phyloP scores from a whole-genome alignment of 2,329 filamentous ascomycete genomes.

The Biscogniauxia mediterranea region DNA sequence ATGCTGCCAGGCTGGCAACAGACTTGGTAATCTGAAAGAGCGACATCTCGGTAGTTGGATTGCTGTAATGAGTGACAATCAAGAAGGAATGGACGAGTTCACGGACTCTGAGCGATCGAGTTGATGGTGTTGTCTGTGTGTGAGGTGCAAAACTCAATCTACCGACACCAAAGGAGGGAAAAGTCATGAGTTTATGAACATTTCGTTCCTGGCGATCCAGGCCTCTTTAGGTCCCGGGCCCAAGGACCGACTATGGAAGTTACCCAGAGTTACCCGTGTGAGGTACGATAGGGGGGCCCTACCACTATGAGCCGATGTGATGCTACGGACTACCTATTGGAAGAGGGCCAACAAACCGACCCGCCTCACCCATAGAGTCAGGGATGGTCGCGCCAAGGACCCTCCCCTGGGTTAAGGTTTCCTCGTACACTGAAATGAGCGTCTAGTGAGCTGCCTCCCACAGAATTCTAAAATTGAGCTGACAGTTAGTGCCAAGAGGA shows the following conservation, averaged over 20 bases:
- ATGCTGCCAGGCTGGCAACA: slow-evolving; percentile 13
- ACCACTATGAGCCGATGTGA: neutral
- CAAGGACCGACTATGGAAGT: neutral
- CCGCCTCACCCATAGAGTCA: neutral
- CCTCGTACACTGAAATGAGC: neutral
- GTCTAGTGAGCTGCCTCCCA: neutral
- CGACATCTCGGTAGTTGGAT: slow-evolving; percentile 3
- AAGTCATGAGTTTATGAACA: neutral
- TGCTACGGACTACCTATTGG: neutral
- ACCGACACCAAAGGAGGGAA: neutral
- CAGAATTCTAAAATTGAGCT: neutral
- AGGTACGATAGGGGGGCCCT: neutral
- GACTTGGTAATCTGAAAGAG: slow-evolving; percentile 8
- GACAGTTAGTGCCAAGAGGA: slow-evolving; percentile 2
- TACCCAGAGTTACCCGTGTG: neutral
- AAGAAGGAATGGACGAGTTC: slow-evolving; percentile 11
- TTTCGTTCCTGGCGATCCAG: neutral
- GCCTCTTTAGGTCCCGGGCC: neutral
- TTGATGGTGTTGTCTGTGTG: neutral
- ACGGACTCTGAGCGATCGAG: neutral
- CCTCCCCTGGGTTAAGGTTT: neutral
- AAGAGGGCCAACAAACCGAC: neutral
- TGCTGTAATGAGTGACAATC: neutral
- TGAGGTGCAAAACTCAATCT: neutral
- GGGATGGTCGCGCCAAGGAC: neutral